Evolutionary conservation across 208 protist genomes (phyloP), one percentile per base, ranked within the genome.

Genomic region (Leishmania braziliensis): DNA sequence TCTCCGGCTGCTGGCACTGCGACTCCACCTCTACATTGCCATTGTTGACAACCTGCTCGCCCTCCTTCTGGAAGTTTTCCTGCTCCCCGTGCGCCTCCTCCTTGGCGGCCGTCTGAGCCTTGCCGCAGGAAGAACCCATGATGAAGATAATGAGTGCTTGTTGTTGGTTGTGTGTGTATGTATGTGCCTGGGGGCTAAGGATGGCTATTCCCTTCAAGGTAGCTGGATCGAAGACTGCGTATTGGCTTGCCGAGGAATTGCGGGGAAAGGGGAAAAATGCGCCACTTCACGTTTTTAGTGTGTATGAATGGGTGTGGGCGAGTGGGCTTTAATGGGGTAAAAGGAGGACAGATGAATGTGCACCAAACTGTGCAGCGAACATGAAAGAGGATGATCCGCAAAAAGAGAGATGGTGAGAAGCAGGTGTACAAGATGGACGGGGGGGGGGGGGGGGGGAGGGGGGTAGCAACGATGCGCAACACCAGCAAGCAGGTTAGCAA

Each of bases 101-200:
- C 76, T 81, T 77, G 51, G 60, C 48, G 9, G 66, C 53, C 10
- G 63, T 29, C 68, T 84, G 50, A 1, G 75, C 72, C 39, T 68
- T 74, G 51, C 71, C 51, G 77, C 77, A 82, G 77, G 36, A 54
- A 54, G 70, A 74, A 29, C 70, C 70, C 70, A 74, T 74, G 3
- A 74, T 74, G 3, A 53, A 56, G 70, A 56, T 26, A 36, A 16
- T 58, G 70, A 33, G 26, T 29, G 4, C 3, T n/a, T 12, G 29
- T 14, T n/a, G 66, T n/a, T 16, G 29, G 16, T 39, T 48, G 66
- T n/a, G 66, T 48, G 66, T n/a, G 66, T 46, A 36, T 71, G 29
- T n/a, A 39, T 39, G 36, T 39, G 36, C 36, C 36, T 39, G 36
- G 0, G 36, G 36, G 36, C 36, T 23, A 50, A 23, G 60, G 60